A percentile compares a stretch with the other conserved stretches of the same genome.
Evolutionary conservation across 2,329 filamentous ascomycete genomes (phyloP).

Genomic region (Alternaria hordeiaustralica): DNA sequence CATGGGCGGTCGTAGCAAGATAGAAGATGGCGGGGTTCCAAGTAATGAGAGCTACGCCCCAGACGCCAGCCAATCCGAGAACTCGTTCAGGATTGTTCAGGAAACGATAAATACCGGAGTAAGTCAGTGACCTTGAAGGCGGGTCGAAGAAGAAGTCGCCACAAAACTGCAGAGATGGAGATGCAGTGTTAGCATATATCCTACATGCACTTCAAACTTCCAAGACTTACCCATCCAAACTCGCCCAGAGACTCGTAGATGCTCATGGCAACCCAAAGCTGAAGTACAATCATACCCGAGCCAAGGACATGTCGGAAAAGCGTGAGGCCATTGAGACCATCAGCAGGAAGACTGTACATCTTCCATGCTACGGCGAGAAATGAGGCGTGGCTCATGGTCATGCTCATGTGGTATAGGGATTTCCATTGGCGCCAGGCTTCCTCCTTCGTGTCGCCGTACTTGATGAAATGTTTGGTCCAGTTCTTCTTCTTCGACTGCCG

Average conservation of each 20-base stretch:
- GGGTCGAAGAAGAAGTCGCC: slow-evolving; percentile 98
- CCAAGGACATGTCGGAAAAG: slow-evolving; percentile 88
- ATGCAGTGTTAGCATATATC: neutral
- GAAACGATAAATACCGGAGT: slow-evolving; percentile 97
- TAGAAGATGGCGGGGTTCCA: slow-evolving; percentile 87
- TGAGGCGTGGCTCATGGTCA: slow-evolving; percentile 87
- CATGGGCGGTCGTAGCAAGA: slow-evolving; percentile 83
- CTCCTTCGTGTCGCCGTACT: slow-evolving; percentile 86
- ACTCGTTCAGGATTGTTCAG: slow-evolving; percentile 97
- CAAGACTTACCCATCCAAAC: slow-evolving; percentile 74
- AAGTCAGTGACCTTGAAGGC: slow-evolving; percentile 80
- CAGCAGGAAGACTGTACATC: slow-evolving; percentile 85
- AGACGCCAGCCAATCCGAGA: slow-evolving; percentile 91
- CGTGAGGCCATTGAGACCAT: slow-evolving; percentile 87
- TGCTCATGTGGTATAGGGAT: slow-evolving; percentile 90
- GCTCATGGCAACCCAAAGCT: slow-evolving; percentile 90
- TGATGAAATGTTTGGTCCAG: slow-evolving; percentile 97
- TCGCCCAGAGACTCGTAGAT: slow-evolving; percentile 96
- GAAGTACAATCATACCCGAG: slow-evolving; percentile 78
- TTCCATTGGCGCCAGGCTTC: slow-evolving; percentile 99
- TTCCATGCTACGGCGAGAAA: slow-evolving; percentile 86
- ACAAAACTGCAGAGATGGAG: slow-evolving; percentile 66
- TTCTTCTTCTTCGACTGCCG: slow-evolving; percentile 88
- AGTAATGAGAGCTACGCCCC: slow-evolving; percentile 92
- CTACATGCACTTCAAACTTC: neutral